Percentiles rank a stretch among this genome's conserved stretches.
Conservation (phyloP, 176 grass and related monocot species). For the Oryza australiensis region DNA sequence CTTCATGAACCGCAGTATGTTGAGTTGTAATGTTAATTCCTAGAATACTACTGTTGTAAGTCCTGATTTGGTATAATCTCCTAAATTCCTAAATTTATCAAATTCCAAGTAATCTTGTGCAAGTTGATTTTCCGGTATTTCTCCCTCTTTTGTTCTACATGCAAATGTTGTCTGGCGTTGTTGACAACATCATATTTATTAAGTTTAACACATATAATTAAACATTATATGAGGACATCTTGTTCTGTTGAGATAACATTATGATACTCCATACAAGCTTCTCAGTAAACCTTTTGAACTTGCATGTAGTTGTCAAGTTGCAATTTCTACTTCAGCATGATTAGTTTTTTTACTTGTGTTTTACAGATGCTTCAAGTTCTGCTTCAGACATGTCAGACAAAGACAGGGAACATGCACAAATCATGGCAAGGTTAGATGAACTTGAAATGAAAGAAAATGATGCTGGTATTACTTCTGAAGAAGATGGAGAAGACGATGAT, state of each 20-base stretch:
- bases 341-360: slow-evolving; percentile 15
- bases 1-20: neutral
- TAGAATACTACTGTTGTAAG: neutral
- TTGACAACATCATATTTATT: neutral
- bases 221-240: neutral
- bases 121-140: neutral
- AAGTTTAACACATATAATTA: neutral
- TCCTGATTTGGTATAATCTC: slow-evolving; percentile 23
- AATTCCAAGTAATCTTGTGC: slow-evolving; percentile 13
- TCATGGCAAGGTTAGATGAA: slow-evolving; percentile 81
- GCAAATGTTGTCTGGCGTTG: neutral
- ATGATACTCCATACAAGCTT: neutral
- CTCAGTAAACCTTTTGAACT: neutral
- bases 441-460: slow-evolving; percentile 77
- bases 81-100: slow-evolving; percentile 12
- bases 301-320: slow-evolving; percentile 2
- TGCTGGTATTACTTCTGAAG: slow-evolving; percentile 52
- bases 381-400: slow-evolving; percentile 40
- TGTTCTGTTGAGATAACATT: neutral
- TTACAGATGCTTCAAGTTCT: slow-evolving; percentile 45
- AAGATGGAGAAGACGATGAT: slow-evolving; percentile 27
- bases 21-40: neutral
- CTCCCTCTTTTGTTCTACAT: neutral
- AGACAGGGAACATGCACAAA: slow-evolving; percentile 62
- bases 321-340: slow-evolving; percentile 33